Percentiles rank a stretch among this genome's conserved stretches.
These are phyloP conservation scores for Sporothrix euskadiensis DNA, from an alignment of 2,329 filamentous ascomycete species.

Conservation along the genomic window DNA sequence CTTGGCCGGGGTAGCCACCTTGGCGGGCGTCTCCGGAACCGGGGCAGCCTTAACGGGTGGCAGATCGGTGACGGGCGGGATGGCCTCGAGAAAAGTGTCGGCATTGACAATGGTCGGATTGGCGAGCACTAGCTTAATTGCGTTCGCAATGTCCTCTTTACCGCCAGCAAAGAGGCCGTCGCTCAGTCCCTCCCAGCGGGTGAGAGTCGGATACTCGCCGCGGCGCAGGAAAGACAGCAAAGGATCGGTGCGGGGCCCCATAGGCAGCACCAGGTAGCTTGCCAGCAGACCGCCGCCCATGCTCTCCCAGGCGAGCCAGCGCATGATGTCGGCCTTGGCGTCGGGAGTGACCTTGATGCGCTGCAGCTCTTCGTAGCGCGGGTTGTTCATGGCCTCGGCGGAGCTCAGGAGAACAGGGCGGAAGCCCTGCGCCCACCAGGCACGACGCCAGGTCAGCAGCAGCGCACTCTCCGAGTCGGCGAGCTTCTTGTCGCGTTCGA, in stretches of 20 bases:
- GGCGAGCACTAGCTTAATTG: slow-evolving; percentile 61
- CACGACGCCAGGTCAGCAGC: slow-evolving; percentile 82
- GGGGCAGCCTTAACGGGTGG: slow-evolving; percentile 15
- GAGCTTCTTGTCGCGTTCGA: slow-evolving; percentile 61
- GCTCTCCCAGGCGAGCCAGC: slow-evolving; percentile 90
- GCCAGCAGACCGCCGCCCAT: slow-evolving; percentile 83
- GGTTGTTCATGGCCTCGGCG: slow-evolving; percentile 80
- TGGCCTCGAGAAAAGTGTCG: slow-evolving; percentile 63
- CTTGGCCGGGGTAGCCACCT: not conserved
- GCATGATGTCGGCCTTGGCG: slow-evolving; percentile 70
- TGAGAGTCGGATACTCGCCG: slow-evolving; percentile 72
- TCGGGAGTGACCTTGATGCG: slow-evolving; percentile 58
- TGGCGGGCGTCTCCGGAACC: not conserved
- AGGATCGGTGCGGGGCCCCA: slow-evolving; percentile 72
- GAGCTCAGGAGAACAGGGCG: slow-evolving; percentile 76
- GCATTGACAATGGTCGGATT: slow-evolving; percentile 56
- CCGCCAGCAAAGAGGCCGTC: slow-evolving; percentile 73
- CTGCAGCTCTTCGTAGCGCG: slow-evolving; percentile 72
- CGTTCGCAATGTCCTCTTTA: slow-evolving; percentile 62
- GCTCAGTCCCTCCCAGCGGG: slow-evolving; percentile 70
- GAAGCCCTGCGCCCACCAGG: slow-evolving; percentile 96
- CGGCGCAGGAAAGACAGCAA: slow-evolving; percentile 72
- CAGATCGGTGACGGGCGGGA: slow-evolving; percentile 43
- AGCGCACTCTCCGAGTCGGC: slow-evolving; percentile 75
- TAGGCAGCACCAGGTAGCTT: slow-evolving; percentile 79